These are phyloP conservation scores for Umbelopsis sp. DNA, from an alignment of 371 early-diverging fungal species.

Conservation along the genomic window DNA sequence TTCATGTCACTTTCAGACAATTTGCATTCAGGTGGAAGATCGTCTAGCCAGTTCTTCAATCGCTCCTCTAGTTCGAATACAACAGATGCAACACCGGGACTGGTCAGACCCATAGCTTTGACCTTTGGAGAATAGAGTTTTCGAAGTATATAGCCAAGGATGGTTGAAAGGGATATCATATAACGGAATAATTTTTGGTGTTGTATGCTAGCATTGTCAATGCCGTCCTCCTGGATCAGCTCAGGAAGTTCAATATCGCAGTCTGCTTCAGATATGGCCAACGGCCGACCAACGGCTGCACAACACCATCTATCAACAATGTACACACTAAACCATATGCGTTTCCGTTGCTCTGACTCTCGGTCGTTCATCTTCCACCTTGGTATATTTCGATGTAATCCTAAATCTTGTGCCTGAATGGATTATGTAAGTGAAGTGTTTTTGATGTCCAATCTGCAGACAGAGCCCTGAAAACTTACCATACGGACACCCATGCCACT, in stretches of 20 bases:
- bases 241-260: conserved; percentile 52
- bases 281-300: conserved; percentile 48
- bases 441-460: neutral
- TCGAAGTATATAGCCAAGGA: conserved; percentile 47
- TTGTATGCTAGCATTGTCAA: conserved; percentile 29
- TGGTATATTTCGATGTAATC: conserved; percentile 39
- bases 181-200: conserved; percentile 32
- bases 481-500: conserved; percentile 9
- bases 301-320: conserved; percentile 48
- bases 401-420: conserved; percentile 46
- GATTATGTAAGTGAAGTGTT: neutral
- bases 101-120: conserved; percentile 36
- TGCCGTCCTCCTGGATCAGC: conserved; percentile 18
- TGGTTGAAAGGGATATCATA: conserved; percentile 45
- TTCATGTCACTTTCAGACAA: conserved; percentile 20
- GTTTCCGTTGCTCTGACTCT: conserved; percentile 33
- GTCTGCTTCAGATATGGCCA: conserved; percentile 51
- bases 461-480: neutral
- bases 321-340: conserved; percentile 49
- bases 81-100: conserved; percentile 27
- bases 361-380: conserved; percentile 28
- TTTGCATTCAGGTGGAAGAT: conserved; percentile 34
- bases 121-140: conserved; percentile 49
- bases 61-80: conserved; percentile 35
- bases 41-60: conserved; percentile 40